phyloP scores from a whole-genome alignment of 2,329 filamentous ascomycete genomes.

The Penicillium vulpinum region DNA sequence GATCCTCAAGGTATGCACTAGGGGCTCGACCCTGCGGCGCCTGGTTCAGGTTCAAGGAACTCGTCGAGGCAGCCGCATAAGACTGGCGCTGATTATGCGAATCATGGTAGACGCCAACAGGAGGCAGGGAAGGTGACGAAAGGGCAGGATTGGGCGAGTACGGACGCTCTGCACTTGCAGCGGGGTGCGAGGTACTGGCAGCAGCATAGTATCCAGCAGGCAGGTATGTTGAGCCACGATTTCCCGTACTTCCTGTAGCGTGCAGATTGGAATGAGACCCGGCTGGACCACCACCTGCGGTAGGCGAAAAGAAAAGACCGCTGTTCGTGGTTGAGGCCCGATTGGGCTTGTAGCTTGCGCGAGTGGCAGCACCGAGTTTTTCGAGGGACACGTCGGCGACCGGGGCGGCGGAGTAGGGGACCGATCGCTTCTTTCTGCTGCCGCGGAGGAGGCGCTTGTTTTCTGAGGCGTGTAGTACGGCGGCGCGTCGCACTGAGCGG shows the following conservation, averaged over 20 bases:
- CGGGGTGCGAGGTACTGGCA: conserved; percentile 58
- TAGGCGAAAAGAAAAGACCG: conserved; percentile 93
- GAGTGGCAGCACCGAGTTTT: conserved; percentile 42
- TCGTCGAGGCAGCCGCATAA: conserved; percentile 47
- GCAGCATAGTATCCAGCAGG: conserved; percentile 90
- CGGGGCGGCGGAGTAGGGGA: conserved; percentile 19
- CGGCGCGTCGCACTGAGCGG: conserved; percentile 82
- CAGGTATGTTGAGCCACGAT: conserved; percentile 74
- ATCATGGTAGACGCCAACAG: conserved; percentile 42
- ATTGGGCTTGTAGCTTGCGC: conserved; percentile 41
- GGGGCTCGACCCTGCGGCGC: conserved; percentile 72
- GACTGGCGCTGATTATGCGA: conserved; percentile 29
- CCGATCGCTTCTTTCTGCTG: conserved; percentile 42
- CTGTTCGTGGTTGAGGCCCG: conserved; percentile 58
- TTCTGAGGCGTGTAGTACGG: conserved; percentile 72
- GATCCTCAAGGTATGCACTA: conserved; percentile 84
- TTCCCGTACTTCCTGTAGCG: conserved; percentile 30
- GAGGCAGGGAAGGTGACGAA: conserved; percentile 54
- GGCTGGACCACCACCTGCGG: conserved; percentile 59
- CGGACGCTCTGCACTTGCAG: conserved; percentile 35
- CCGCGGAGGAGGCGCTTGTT: conserved; percentile 65
- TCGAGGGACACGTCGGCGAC: conserved; percentile 55
- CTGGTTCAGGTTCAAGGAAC: conserved; percentile 64
- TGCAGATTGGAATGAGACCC: conserved; percentile 51
- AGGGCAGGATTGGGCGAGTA: conserved; percentile 60